phyloP scores from a whole-genome alignment of 129 eudicot species.

The Pittosporum tobira region DNA sequence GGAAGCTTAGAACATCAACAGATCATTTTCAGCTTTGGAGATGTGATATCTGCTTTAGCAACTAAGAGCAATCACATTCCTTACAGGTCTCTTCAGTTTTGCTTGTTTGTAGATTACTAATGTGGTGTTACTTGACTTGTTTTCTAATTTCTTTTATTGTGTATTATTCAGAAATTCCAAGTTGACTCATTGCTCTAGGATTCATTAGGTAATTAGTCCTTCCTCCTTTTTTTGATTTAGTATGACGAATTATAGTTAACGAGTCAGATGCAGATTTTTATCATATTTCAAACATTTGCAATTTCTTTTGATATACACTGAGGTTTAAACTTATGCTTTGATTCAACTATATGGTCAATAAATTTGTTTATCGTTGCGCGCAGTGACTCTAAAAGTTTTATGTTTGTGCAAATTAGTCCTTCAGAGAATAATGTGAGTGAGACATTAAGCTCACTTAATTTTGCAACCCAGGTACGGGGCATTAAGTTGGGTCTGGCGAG shows the following conservation, averaged over 20 bases:
- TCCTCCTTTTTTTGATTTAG: not conserved
- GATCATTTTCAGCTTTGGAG: constrained; percentile 93
- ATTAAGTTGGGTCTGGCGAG: constrained; percentile 85
- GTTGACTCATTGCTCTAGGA: constrained; percentile 93
- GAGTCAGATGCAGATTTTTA: too few relatives aligned
- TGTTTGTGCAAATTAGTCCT: constrained; percentile 99
- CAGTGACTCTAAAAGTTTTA: constrained; percentile 86
- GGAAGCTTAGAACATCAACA: constrained; percentile 92
- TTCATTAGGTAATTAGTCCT: constrained; percentile 51
- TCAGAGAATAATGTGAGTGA: constrained; percentile 79
- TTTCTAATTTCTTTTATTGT: not conserved
- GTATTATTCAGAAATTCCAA: constrained; percentile 58
- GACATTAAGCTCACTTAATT: constrained; percentile 84
- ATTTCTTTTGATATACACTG: too few relatives aligned
- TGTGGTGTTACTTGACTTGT: not conserved
- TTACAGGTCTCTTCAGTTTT: constrained; percentile 38
- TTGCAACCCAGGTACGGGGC: constrained; percentile 89
- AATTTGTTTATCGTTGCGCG: constrained; percentile 39
- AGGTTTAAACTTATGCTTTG: not conserved
- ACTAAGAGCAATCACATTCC: constrained; percentile 91
- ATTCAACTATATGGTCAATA: not conserved
- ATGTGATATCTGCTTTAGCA: constrained; percentile 90
- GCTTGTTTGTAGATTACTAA: not conserved
- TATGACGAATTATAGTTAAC: too few relatives aligned
- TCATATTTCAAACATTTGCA: too few relatives aligned